Percentiles rank a stretch among this genome's conserved stretches.
phyloP scores from a whole-genome alignment of 2,329 filamentous ascomycete genomes.

The Xylariales sp. region DNA sequence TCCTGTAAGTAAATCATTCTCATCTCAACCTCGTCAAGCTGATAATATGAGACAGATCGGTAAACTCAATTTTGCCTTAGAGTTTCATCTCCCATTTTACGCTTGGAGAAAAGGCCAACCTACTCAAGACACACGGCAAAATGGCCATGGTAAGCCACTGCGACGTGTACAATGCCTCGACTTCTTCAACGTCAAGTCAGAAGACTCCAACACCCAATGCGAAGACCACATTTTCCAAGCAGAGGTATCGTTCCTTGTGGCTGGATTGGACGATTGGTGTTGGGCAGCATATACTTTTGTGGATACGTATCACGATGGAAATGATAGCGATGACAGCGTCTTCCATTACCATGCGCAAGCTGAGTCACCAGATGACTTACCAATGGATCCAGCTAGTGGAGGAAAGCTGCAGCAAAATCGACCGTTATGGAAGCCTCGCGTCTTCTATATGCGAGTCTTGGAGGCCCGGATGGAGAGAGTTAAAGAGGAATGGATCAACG shows the following conservation, averaged over 20 bases:
- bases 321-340: background rate
- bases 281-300: background rate
- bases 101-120: background rate
- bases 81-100: background rate
- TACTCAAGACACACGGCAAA: background rate
- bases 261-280: background rate
- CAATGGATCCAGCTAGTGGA: background rate
- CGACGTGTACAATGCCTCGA: background rate
- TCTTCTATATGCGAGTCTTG: conserved; percentile 9
- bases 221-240: conserved; percentile 1
- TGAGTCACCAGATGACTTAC: background rate
- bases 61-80: background rate
- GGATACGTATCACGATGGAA: background rate
- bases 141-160: background rate
- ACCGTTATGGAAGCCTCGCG: conserved; percentile 1
- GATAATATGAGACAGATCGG: background rate
- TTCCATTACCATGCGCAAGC: background rate
- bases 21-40: background rate
- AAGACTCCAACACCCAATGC: background rate
- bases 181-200: background rate
- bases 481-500: conserved; percentile 11
- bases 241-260: background rate
- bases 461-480: conserved; percentile 8
- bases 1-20: background rate
- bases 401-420: background rate